Conservation (phyloP, 345 rosid genomes). For the Hypericum perforatum region DNA sequence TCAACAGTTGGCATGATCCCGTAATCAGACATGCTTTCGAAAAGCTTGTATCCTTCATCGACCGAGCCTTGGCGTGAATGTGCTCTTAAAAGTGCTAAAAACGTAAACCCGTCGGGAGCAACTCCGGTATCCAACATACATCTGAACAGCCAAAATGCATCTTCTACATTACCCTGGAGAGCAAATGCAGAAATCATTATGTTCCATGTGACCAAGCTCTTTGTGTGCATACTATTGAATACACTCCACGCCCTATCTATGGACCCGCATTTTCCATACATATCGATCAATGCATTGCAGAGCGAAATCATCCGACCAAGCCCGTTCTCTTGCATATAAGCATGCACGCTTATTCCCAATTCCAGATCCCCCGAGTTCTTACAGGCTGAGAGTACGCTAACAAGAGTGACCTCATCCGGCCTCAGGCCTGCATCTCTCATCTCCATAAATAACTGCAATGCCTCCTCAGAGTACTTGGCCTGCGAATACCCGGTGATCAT, state of each 20-base stretch:
- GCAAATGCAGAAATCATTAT: constrained; percentile 28
- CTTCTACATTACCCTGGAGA: constrained; percentile 17
- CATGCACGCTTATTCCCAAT: constrained; percentile 18
- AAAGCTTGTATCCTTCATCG: constrained; percentile 25
- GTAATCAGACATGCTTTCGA: neutral
- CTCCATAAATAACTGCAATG: constrained; percentile 15
- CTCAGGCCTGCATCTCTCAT: constrained; percentile 11
- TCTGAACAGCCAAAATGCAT: constrained; percentile 14
- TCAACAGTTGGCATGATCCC: too few species aligned
- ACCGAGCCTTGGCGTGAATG: constrained; percentile 19
- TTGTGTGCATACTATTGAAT: constrained; percentile 19
- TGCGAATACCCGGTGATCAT: constrained; percentile 19
- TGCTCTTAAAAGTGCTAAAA: constrained; percentile 20
- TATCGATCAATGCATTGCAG: neutral
- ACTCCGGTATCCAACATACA: constrained; percentile 13
- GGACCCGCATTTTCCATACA: too few species aligned
- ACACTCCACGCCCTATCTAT: constrained; percentile 20
- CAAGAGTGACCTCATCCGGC: constrained; percentile 23
- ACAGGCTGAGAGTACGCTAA: constrained; percentile 21
- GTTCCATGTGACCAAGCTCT: constrained; percentile 31
- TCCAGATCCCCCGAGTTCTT: constrained; percentile 10
- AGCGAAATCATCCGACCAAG: constrained; percentile 26
- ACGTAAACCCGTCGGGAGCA: constrained; percentile 21
- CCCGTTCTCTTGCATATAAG: constrained; percentile 20
- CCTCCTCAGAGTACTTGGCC: constrained; percentile 12